Percentiles rank a stretch among this genome's conserved stretches.
Conservation (phyloP, 139 green algal genomes). For the Picochlorum sp. region DNA sequence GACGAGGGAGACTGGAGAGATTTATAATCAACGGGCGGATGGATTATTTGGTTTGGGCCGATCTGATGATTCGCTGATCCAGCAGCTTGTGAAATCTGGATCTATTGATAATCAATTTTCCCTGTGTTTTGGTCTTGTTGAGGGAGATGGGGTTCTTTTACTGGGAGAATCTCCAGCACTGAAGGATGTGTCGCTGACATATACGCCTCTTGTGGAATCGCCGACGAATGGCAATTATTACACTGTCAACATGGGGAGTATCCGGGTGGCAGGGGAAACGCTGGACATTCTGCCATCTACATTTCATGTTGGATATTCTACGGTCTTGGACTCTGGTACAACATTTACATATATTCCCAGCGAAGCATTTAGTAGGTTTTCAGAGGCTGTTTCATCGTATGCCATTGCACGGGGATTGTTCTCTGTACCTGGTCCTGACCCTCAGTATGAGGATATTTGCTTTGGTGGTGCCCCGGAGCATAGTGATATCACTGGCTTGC, state of each 20-base stretch:
- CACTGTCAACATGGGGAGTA: slow-evolving; percentile 48
- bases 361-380: slow-evolving; percentile 58
- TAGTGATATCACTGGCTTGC: slow-evolving; percentile 31
- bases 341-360: slow-evolving; percentile 92
- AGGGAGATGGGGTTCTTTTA: slow-evolving; percentile 54
- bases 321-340: slow-evolving; percentile 90
- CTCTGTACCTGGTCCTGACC: slow-evolving; percentile 23
- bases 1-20: slow-evolving; percentile 78
- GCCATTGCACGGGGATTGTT: slow-evolving; percentile 11
- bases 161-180: slow-evolving; percentile 40
- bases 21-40: slow-evolving; percentile 82
- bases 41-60: slow-evolving; percentile 87
- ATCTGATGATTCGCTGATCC: slow-evolving; percentile 58
- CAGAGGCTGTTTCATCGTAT: slow-evolving; percentile 10
- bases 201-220: slow-evolving; percentile 47
- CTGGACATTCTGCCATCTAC: slow-evolving; percentile 23
- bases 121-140: slow-evolving; percentile 81
- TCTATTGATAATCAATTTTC: slow-evolving; percentile 72
- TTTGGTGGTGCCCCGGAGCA: slow-evolving; percentile 46
- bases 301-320: slow-evolving; percentile 65
- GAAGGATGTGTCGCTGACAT: slow-evolving; percentile 29
- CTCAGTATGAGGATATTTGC: slow-evolving; percentile 82
- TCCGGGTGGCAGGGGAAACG: slow-evolving; percentile 46
- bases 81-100: slow-evolving; percentile 61
- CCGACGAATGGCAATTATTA: slow-evolving; percentile 69